These are phyloP conservation scores for Heracleum sosnowskyi DNA, from an alignment of 129 eudicot species.

Conservation along the genomic window DNA sequence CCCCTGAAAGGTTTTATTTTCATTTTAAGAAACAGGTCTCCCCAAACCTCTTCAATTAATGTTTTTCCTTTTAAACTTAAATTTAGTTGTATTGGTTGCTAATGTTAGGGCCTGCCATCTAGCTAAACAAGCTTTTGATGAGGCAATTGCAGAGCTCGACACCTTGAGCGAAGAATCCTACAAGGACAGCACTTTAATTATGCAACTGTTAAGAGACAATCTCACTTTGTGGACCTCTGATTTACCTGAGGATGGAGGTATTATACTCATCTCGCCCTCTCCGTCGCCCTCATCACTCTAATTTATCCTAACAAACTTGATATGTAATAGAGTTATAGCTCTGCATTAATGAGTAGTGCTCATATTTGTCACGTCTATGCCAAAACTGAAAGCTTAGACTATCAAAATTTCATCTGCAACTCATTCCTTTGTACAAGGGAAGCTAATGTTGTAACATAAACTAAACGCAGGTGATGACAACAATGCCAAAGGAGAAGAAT, in stretches of 20 bases:
- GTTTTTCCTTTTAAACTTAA: not conserved
- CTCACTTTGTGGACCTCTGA: slow-evolving; percentile 99
- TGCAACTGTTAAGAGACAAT: slow-evolving; percentile 97
- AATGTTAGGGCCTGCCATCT: slow-evolving; percentile 85
- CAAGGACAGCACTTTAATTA: slow-evolving; percentile 93
- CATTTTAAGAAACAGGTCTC: not conserved
- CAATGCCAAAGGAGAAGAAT: slow-evolving; percentile 23
- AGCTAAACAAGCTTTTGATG: slow-evolving; percentile 99
- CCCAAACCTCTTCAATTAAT: not conserved
- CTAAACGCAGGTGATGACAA: slow-evolving; percentile 37
- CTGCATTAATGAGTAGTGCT: not conserved
- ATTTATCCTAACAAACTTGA: not conserved
- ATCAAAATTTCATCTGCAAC: not conserved
- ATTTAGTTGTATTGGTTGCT: not conserved
- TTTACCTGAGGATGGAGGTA: slow-evolving; percentile 96
- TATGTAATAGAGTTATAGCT: not conserved
- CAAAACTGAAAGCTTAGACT: not conserved
- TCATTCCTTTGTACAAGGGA: not conserved
- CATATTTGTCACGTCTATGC: not conserved
- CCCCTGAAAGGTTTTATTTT: slow-evolving; percentile 73
- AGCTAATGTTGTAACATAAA: not conserved
- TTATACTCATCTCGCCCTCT: not conserved
- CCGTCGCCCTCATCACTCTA: too few relatives aligned
- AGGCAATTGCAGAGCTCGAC: slow-evolving; percentile 94
- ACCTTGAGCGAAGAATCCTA: slow-evolving; percentile 94